phyloP scores from a whole-genome alignment of 192 early-diverging fungal species.

The Podila minutissima region DNA sequence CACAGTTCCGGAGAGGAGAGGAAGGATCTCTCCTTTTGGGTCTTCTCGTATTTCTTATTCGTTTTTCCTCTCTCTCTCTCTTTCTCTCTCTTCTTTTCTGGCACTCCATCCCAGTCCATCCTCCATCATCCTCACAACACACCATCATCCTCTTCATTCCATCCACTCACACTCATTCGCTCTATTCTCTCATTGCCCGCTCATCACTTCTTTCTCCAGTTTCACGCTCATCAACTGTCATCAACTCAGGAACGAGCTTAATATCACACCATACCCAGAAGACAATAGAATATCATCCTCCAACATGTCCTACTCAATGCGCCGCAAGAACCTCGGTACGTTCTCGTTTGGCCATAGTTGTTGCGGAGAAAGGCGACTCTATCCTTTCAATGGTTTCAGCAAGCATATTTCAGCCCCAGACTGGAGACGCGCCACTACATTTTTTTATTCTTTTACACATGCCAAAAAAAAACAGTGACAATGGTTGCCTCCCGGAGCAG shows the following conservation, averaged over 20 bases:
- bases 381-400: background rate
- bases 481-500: too few species aligned
- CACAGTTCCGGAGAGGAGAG: too few species aligned
- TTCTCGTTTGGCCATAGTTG: conserved; percentile 4
- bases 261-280: background rate
- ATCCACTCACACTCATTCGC: background rate
- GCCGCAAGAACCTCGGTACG: conserved; percentile 45
- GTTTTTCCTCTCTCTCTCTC: background rate
- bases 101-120: background rate
- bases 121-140: background rate
- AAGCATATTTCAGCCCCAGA: background rate
- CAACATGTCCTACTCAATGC: conserved; percentile 46
- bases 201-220: background rate
- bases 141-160: background rate
- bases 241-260: background rate
- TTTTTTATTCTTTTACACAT: too few species aligned
- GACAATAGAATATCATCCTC: background rate
- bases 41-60: conserved; percentile 6
- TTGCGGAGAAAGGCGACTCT: background rate
- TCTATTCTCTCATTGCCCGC: background rate
- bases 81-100: conserved; percentile 7
- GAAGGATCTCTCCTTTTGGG: background rate
- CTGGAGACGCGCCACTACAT: background rate
- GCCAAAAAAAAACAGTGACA: too few species aligned
- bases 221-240: background rate